Evolutionary conservation across 306 rosid genomes (phyloP).

Genomic region (Alnus rubra): DNA sequence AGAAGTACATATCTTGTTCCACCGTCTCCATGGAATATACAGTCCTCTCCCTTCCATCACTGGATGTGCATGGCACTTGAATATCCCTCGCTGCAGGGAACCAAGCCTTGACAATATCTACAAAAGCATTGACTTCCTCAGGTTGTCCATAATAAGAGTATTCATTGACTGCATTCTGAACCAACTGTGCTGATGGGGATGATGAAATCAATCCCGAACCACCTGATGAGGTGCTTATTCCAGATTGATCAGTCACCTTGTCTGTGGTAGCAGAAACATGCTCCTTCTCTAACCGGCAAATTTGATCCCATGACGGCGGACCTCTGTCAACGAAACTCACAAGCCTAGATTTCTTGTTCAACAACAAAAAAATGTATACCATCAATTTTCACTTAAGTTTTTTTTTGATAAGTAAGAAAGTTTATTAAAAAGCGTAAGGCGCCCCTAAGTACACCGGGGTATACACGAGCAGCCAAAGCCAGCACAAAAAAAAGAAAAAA

Average conservation of each 20-base stretch:
- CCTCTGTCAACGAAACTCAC: conserved; percentile 76
- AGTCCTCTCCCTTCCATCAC: conserved; percentile 39
- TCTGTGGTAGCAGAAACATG: conserved; percentile 32
- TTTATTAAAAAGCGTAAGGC: too few relatives aligned
- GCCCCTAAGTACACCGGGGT: too few relatives aligned
- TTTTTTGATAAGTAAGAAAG: too few relatives aligned
- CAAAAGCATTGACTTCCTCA: conserved; percentile 55
- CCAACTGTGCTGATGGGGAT: conserved; percentile 42
- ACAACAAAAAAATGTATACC: conserved; percentile 10
- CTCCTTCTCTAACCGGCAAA: conserved; percentile 47
- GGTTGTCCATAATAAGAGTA: conserved; percentile 52
- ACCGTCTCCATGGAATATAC: conserved; percentile 52
- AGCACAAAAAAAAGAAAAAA: too few relatives aligned
- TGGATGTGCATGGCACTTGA: conserved; percentile 46
- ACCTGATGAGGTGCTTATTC: conserved; percentile 35
- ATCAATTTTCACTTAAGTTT: conserved; percentile 26
- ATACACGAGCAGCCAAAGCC: too few relatives aligned
- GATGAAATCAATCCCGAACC: conserved; percentile 46
- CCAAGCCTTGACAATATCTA: conserved; percentile 52
- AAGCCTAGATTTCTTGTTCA: conserved; percentile 80
- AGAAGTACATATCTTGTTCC: conserved; percentile 66
- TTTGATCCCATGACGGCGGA: conserved; percentile 72
- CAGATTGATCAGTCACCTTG: conserved; percentile 43
- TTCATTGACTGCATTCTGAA: conserved; percentile 59
- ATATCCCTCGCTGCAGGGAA: conserved; percentile 54